Base-by-base conservation (phyloP, 2,329 filamentous ascomycete species). In the Lizonia empirigonia region DNA sequence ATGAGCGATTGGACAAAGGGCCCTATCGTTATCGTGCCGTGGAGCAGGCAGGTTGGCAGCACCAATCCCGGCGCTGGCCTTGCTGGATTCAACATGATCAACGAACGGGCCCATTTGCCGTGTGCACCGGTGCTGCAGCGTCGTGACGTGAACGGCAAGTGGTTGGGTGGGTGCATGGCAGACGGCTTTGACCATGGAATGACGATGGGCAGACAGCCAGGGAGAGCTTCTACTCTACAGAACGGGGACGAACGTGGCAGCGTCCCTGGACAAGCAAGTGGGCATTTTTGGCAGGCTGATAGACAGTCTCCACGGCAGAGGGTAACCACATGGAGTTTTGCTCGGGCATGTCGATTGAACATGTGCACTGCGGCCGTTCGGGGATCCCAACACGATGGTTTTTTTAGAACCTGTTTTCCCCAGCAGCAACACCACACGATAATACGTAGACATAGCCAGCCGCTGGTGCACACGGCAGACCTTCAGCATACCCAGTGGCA, bases 71-170 rank as follows among this genome's bases (percentile, higher is more conserved):
- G 54, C 51, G 50, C 53, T 46, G 54, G 58, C 53, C 56, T 53
- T 24, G 48, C 54, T 59, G 54, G 57, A 53, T 55, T 62, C 55
- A 55, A 62, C 62, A 66, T 69, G 67, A 70, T 67, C 65, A 65
- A 44, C 65, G 52, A 44, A 38, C 57, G 56, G 60, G 54, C 48
- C 53, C 44, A 50, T 39, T 44, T 46, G 36, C 56, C 53, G 49
- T 49, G 44, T 44, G 39, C 36, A 44, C 33, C 38, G 34, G 50
- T 32, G 30, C 53, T 50, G 55, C 56, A 52, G 45, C 45, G 53
- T 63, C 53, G 58, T 65, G 60, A 62, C 61, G 64, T 63, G 58
- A 34, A 50, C 42, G 30, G 44, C 15, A 36, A 39, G 35, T 42
- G 30, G 42, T 38, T 30, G 34, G 49, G 26, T 23, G 42, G 46